Percentiles rank a stretch among this genome's conserved stretches.
phyloP scores from a whole-genome alignment of 2,329 filamentous ascomycete species.

The Diatrype stigma region DNA sequence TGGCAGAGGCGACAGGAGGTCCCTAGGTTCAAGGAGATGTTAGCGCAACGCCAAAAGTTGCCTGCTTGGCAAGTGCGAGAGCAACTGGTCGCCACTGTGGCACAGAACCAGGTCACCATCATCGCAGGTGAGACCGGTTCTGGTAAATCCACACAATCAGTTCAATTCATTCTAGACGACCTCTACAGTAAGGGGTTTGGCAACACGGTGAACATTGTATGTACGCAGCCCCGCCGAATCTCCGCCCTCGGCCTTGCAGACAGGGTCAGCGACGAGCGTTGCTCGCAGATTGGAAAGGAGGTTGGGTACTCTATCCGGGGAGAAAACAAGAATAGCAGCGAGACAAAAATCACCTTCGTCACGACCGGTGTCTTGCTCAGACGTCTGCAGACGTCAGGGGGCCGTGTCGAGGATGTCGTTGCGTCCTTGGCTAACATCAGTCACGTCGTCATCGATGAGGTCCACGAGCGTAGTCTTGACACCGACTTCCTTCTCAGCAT shows the following conservation, averaged over 20 bases:
- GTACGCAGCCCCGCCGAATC: constrained; percentile 91
- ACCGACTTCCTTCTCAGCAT: constrained; percentile 91
- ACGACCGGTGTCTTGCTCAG: constrained; percentile 91
- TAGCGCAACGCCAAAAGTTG: constrained; percentile 65
- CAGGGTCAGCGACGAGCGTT: constrained; percentile 88
- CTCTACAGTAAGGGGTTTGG: constrained; percentile 75
- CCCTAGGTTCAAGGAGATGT: constrained; percentile 68
- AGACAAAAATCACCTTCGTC: constrained; percentile 90
- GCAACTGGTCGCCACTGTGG: constrained; percentile 71
- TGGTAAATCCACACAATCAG: constrained; percentile 93
- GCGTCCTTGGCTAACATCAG: constrained; percentile 83
- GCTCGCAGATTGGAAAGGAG: constrained; percentile 75
- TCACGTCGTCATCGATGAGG: constrained; percentile 93
- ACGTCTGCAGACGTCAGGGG: constrained; percentile 85
- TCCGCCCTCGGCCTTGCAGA: constrained; percentile 92
- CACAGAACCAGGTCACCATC: constrained; percentile 81
- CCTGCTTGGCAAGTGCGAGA: constrained; percentile 86
- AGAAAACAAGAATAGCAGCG: constrained; percentile 69
- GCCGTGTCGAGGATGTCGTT: constrained; percentile 72
- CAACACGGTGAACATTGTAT: constrained; percentile 79
- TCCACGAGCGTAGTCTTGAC: constrained; percentile 91
- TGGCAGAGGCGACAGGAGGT: constrained; percentile 68
- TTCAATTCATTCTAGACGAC: constrained; percentile 93
- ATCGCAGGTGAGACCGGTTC: constrained; percentile 96
- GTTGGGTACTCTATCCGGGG: constrained; percentile 90